phyloP scores from a whole-genome alignment of 2,329 filamentous ascomycete species.

The Domatiomyces globalis region DNA sequence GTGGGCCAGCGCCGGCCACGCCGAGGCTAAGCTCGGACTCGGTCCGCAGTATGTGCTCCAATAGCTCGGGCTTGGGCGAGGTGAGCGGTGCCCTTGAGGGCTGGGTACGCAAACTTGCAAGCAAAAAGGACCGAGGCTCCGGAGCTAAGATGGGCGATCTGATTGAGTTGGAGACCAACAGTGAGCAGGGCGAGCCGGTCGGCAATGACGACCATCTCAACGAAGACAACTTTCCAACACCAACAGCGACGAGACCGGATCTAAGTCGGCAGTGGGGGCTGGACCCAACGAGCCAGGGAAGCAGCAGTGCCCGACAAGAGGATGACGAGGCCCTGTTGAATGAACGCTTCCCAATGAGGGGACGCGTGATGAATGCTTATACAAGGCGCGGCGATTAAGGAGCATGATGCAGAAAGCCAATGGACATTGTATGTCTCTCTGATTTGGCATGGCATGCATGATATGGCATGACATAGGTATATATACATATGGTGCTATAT shows the following conservation, averaged over 20 bases:
- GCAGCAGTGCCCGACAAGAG: neutral
- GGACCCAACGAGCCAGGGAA: neutral
- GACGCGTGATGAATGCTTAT: conserved; percentile 16
- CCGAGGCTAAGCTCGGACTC: conserved; percentile 29
- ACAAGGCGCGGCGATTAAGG: neutral
- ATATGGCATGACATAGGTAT: neutral
- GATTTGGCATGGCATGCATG: neutral
- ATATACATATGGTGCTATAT: neutral
- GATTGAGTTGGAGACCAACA: conserved; percentile 27
- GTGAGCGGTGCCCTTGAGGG: conserved; percentile 77
- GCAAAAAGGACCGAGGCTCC: conserved; percentile 6
- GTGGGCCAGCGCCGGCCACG: conserved; percentile 15
- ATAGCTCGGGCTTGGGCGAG: conserved; percentile 51
- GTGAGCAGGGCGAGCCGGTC: conserved; percentile 3
- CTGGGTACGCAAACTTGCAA: conserved; percentile 68
- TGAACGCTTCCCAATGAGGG: conserved; percentile 20
- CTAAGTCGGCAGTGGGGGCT: neutral
- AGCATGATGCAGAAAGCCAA: conserved; percentile 2
- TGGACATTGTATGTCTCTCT: too few species aligned
- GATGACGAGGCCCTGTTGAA: conserved; percentile 17
- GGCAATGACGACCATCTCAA: neutral
- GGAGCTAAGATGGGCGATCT: conserved; percentile 24
- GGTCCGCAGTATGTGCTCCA: conserved; percentile 31
- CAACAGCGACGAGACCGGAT: conserved; percentile 1
- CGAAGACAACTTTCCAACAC: conserved; percentile 1